A percentile compares a stretch with the other conserved stretches of the same genome.
Conservation (phyloP, 768 basidiomycete genomes). For the Kwoniella europaea region DNA sequence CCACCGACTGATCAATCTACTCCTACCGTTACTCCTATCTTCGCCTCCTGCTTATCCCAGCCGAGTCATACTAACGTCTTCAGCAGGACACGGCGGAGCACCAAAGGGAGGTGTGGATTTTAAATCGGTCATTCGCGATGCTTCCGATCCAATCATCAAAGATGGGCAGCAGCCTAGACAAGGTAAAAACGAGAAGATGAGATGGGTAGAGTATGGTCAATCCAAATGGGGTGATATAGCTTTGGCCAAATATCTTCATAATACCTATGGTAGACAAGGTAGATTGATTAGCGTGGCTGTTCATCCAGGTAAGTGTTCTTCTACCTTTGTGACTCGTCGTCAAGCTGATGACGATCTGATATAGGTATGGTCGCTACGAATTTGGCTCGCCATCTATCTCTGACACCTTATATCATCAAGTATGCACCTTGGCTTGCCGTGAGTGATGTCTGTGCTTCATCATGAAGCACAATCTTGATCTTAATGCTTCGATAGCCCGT, state of each 20-base stretch:
- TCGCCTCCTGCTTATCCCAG: slow-evolving; percentile 24
- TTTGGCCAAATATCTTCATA: slow-evolving; percentile 38
- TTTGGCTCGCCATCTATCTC: slow-evolving; percentile 32
- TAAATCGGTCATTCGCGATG: slow-evolving; percentile 30
- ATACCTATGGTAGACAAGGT: slow-evolving; percentile 35
- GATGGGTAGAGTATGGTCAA: slow-evolving; percentile 51
- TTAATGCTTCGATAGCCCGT: slow-evolving; percentile 18
- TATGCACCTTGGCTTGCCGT: slow-evolving; percentile 37
- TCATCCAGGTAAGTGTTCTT: slow-evolving; percentile 46
- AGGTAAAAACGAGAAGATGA: slow-evolving; percentile 29
- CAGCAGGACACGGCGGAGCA: slow-evolving; percentile 43
- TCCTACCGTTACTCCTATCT: slow-evolving; percentile 38
- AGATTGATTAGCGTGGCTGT: slow-evolving; percentile 44
- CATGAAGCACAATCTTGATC: background rate
- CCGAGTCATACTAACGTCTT: slow-evolving; percentile 44
- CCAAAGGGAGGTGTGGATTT: slow-evolving; percentile 42
- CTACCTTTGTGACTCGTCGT: background rate
- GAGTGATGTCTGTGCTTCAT: slow-evolving; percentile 14
- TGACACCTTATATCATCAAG: slow-evolving; percentile 20
- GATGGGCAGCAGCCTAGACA: slow-evolving; percentile 2
- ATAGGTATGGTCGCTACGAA: slow-evolving; percentile 48
- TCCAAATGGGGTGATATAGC: slow-evolving; percentile 54
- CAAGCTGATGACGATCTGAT: background rate
- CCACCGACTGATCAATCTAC: slow-evolving; percentile 34
- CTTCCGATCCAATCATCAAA: slow-evolving; percentile 2